Percentiles rank a stretch among this genome's conserved stretches.
Evolutionary conservation across 768 basidiomycete species (phyloP).

Genomic region (Lentinus brumalis): DNA sequence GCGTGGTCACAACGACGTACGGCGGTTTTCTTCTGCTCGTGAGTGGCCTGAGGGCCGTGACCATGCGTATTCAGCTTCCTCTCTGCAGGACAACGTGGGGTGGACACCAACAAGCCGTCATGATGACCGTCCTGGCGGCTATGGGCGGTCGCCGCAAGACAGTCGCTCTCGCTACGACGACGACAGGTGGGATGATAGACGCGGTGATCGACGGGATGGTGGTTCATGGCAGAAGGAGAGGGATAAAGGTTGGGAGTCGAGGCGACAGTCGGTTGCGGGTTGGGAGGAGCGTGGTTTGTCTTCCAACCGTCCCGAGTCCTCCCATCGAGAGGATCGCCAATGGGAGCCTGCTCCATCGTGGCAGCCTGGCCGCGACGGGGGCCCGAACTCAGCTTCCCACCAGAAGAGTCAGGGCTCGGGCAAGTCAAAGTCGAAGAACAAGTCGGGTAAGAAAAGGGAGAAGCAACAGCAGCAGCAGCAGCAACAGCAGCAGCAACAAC

Average conservation of each 20-base stretch:
- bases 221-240: constrained; percentile 40
- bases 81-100: constrained; percentile 12
- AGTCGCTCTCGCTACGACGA: constrained; percentile 30
- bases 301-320: constrained; percentile 11
- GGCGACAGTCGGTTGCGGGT: constrained; percentile 1
- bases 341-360: constrained; percentile 29
- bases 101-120: constrained; percentile 11
- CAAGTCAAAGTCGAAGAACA: constrained; percentile 38
- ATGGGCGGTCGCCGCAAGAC: constrained; percentile 11
- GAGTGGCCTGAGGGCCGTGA: neutral
- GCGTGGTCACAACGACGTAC: constrained; percentile 16
- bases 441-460: constrained; percentile 37
- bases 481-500: constrained; percentile 22
- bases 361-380: constrained; percentile 40
- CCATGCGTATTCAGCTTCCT: constrained; percentile 7
- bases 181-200: constrained; percentile 46
- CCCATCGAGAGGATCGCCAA: constrained; percentile 25
- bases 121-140: constrained; percentile 18
- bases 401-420: constrained; percentile 25
- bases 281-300: constrained; percentile 28
- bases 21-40: constrained; percentile 1
- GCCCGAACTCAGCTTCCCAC: constrained; percentile 16
- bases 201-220: constrained; percentile 39
- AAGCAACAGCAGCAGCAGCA: constrained; percentile 36
- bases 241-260: constrained; percentile 37